phyloP scores from a whole-genome alignment of 2,329 filamentous ascomycete genomes.

The Dactylellina leptospora region DNA sequence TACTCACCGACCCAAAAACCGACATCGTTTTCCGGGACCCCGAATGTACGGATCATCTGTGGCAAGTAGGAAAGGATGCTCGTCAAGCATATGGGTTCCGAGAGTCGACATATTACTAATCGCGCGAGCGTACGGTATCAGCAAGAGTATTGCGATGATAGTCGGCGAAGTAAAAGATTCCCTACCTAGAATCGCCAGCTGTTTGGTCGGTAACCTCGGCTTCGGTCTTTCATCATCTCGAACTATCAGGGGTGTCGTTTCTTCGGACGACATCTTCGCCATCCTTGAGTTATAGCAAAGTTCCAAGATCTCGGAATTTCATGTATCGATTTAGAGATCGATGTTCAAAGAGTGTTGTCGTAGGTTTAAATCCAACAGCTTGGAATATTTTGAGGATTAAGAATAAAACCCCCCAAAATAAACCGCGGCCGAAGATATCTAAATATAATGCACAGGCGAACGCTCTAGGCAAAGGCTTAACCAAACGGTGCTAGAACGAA shows the following conservation, averaged over 20 bases:
- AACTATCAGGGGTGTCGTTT: conserved; percentile 38
- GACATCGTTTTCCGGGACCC: conserved; percentile 74
- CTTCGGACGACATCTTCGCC: conserved; percentile 34
- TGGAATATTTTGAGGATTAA: too few species aligned
- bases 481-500: too few species aligned
- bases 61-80: conserved; percentile 72
- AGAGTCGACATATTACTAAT: conserved; percentile 79
- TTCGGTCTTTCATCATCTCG: conserved; percentile 25
- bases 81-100: conserved; percentile 77
- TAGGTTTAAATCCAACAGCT: conserved; percentile 20
- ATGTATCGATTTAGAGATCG: background rate
- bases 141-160: too few species aligned
- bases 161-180: too few species aligned
- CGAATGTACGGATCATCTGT: conserved; percentile 79
- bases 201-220: conserved; percentile 76
- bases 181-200: conserved; percentile 81
- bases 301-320: background rate
- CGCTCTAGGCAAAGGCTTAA: background rate
- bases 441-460: background rate
- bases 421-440: background rate
- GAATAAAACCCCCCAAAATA: too few species aligned
- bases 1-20: conserved; percentile 72
- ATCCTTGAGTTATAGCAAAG: background rate
- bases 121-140: background rate
- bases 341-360: conserved; percentile 24